Conservation (phyloP, 2,329 filamentous ascomycete genomes). For the Penicillium occitanis region DNA sequence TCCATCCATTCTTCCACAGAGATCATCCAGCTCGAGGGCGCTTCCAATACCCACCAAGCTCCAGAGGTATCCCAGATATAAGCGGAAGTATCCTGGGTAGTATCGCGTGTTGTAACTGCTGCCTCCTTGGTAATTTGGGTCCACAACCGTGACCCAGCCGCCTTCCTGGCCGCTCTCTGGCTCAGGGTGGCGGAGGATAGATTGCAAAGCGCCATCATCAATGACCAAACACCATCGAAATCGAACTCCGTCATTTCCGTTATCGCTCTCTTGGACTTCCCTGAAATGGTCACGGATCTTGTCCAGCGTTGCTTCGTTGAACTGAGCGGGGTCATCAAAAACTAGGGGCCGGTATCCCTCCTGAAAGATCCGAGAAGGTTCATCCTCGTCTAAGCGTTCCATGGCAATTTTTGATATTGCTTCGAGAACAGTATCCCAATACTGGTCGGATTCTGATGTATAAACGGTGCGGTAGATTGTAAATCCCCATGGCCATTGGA, state of each 20-base stretch:
- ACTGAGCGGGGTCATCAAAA: neutral
- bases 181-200: neutral
- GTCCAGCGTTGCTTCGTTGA: neutral
- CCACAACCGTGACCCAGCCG: neutral
- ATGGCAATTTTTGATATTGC: neutral
- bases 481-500: neutral
- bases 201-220: neutral
- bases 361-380: neutral
- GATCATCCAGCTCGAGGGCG: conserved; percentile 1
- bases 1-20: conserved; percentile 7
- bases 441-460: neutral
- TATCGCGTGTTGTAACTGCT: conserved; percentile 7
- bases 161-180: neutral
- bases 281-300: neutral
- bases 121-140: neutral
- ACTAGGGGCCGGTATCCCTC: neutral
- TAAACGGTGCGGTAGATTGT: neutral
- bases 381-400: neutral
- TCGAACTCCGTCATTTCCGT: neutral
- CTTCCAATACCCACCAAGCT: neutral
- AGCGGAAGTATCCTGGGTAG: neutral
- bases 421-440: neutral
- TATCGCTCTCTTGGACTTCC: neutral
- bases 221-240: conserved; percentile 1
- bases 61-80: neutral